Percentiles rank a stretch among this genome's conserved stretches.
Evolutionary conservation across 768 basidiomycete genomes (phyloP).

Genomic region (Agaricus subrufescens): DNA sequence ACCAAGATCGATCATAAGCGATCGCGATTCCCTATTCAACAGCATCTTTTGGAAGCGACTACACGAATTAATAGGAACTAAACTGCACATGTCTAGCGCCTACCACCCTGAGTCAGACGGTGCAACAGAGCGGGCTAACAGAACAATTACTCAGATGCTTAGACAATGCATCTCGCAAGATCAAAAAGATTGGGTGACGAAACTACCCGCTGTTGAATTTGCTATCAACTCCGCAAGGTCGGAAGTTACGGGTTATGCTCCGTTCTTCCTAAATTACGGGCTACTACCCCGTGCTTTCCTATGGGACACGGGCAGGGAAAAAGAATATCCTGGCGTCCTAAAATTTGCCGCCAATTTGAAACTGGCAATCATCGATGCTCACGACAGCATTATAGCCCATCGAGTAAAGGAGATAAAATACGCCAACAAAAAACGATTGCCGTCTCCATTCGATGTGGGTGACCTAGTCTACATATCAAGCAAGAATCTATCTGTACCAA

Average conservation of each 20-base stretch:
- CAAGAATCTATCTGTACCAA: slow-evolving; percentile 4
- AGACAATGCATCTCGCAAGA: slow-evolving; percentile 18
- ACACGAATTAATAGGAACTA: slow-evolving; percentile 8
- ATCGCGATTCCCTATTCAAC: slow-evolving; percentile 11
- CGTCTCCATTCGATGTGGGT: background rate
- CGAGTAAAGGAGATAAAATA: slow-evolving; percentile 21
- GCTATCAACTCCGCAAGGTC: slow-evolving; percentile 18
- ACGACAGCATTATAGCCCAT: slow-evolving; percentile 25
- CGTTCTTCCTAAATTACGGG: slow-evolving; percentile 22
- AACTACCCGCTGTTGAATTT: slow-evolving; percentile 22
- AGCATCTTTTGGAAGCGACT: slow-evolving; percentile 10
- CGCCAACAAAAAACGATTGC: slow-evolving; percentile 17
- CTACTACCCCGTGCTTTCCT: slow-evolving; percentile 16
- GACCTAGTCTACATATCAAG: slow-evolving; percentile 12
- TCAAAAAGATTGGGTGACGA: slow-evolving; percentile 27
- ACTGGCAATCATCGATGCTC: slow-evolving; percentile 23
- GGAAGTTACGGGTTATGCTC: slow-evolving; percentile 18
- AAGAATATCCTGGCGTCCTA: slow-evolving; percentile 17
- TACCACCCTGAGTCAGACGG: slow-evolving; percentile 14
- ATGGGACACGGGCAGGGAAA: slow-evolving; percentile 9
- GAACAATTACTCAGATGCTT: slow-evolving; percentile 18
- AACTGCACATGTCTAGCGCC: slow-evolving; percentile 10
- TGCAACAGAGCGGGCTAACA: slow-evolving; percentile 16
- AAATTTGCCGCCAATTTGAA: slow-evolving; percentile 16
- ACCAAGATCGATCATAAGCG: slow-evolving; percentile 7